These are phyloP conservation scores for Fusarium haematococcum DNA, from an alignment of 2,329 filamentous ascomycete species.

Conservation along the genomic window DNA sequence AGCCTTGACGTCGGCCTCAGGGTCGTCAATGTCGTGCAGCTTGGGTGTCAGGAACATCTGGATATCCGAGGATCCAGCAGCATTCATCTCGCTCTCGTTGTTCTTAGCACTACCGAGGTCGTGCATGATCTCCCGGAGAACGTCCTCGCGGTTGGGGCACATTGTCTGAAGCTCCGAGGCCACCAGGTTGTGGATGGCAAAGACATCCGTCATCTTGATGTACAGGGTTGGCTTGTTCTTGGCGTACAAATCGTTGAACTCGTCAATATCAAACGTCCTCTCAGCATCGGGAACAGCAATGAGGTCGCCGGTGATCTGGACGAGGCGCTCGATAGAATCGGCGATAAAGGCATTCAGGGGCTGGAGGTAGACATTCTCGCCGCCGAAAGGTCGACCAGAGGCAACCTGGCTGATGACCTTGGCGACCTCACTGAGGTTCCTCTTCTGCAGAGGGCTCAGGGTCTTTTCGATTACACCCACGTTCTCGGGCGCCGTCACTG, in stretches of 20 bases:
- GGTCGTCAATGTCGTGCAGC: constrained; percentile 90
- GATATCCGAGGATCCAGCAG: constrained; percentile 88
- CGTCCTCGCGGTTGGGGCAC: constrained; percentile 85
- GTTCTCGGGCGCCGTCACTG: constrained; percentile 88
- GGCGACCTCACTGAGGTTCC: constrained; percentile 88
- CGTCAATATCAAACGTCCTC: constrained; percentile 95
- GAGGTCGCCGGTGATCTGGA: constrained; percentile 79
- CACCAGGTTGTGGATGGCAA: constrained; percentile 92
- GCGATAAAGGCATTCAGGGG: constrained; percentile 92
- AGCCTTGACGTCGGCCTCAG: constrained; percentile 90
- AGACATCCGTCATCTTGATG: constrained; percentile 98
- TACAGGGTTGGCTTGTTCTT: constrained; percentile 98
- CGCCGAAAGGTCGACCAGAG: constrained; percentile 89
- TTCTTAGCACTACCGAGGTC: constrained; percentile 96
- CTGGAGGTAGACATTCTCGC: constrained; percentile 95
- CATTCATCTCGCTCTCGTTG: constrained; percentile 93
- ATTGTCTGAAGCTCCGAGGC: constrained; percentile 82
- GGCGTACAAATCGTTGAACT: constrained; percentile 97
- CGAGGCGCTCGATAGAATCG: constrained; percentile 84
- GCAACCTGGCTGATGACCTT: constrained; percentile 93
- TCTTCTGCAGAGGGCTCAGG: constrained; percentile 90
- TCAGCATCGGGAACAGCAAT: constrained; percentile 90
- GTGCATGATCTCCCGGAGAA: constrained; percentile 89
- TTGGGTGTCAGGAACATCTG: constrained; percentile 91
- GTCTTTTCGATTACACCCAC: constrained; percentile 92